Percentiles rank a stretch among this genome's conserved stretches.
These are phyloP conservation scores for Erysimum cheiranthoides DNA, from an alignment of 345 rosid genomes.

Conservation along the genomic window DNA sequence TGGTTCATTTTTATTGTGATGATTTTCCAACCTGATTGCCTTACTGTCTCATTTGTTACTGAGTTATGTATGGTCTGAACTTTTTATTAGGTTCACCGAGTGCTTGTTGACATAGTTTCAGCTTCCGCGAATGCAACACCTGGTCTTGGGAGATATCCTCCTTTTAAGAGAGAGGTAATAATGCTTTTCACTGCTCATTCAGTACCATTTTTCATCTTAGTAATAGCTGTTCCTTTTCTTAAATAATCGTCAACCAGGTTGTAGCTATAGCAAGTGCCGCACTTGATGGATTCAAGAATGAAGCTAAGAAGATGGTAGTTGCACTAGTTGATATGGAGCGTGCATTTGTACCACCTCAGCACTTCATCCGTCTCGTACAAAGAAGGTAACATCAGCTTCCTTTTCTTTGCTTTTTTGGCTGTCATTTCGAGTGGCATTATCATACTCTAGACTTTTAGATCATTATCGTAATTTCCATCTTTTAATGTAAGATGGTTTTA, in stretches of 20 bases:
- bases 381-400: conserved; percentile 57
- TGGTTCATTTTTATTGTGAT: conserved; percentile 25
- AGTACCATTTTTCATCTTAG: not conserved
- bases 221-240: conserved; percentile 6
- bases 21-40: conserved; percentile 6
- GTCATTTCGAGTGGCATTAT: conserved; percentile 19
- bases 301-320: conserved; percentile 80
- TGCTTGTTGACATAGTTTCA: conserved; percentile 76
- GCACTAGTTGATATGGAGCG: conserved; percentile 91
- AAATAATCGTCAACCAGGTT: conserved; percentile 49
- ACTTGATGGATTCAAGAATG: conserved; percentile 74
- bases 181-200: conserved; percentile 15
- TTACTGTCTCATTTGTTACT: conserved; percentile 9
- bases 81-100: conserved; percentile 70
- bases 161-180: conserved; percentile 84
- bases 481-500: not conserved
- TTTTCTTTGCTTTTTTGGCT: conserved; percentile 8
- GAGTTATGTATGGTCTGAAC: conserved; percentile 15
- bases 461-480: not conserved
- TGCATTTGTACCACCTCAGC: conserved; percentile 86
- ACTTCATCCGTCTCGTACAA: conserved; percentile 81
- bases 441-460: conserved; percentile 2
- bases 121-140: conserved; percentile 78
- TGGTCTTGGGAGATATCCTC: conserved; percentile 88
- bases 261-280: conserved; percentile 79